Base-by-base conservation (phyloP, 345 rosid genomes). In the Reutealis trisperma region DNA sequence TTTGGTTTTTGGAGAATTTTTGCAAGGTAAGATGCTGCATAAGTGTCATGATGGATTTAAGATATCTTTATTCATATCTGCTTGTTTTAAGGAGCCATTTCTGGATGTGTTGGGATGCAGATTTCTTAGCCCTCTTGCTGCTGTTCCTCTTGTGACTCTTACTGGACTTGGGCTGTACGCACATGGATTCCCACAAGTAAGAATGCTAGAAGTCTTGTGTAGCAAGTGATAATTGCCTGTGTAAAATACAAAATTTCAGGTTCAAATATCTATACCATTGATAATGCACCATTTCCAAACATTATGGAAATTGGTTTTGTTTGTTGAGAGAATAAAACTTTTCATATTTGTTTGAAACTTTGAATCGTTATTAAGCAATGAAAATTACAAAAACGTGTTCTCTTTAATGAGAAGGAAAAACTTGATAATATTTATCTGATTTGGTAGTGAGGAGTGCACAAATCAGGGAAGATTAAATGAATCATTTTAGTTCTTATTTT, bases 1-100 rank as follows among this genome's bases (percentile, higher is more conserved):
- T 85, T 92, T 5, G 99, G 99, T 44, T 86, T 95, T 71, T 90
- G 97, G 90, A 89, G 98, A 70, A 85, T 93, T 70, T 84, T 92
- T 14, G 80, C 84, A 45, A 88, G 93, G 98, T 91, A 14, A 8
- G 72, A n/a, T 68, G 57, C 66, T 6, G 62, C 16, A 19, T 16
- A 66, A 25, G 27, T 68, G 30, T 70, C 22, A 41, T 15, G 55
- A 5, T 61, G 30, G 55, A 30, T 68, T 72, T 60, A 52, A 60
- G 24, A 41, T 8, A 27, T 32, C 37, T 10, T 63, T 4, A 11
- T 45, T 19, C 47, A 8, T 54, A 51, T 30, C 25, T 30, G 34
- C 47, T 37, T 42, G 41, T 65, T 6, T 66, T 45, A 67, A 24
- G 57, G 61, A 57, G 25, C 22, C 13, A 58, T 45, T 8, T 22